Conservation (phyloP, 2,329 filamentous ascomycete genomes). For the Epichloe festucae region DNA sequence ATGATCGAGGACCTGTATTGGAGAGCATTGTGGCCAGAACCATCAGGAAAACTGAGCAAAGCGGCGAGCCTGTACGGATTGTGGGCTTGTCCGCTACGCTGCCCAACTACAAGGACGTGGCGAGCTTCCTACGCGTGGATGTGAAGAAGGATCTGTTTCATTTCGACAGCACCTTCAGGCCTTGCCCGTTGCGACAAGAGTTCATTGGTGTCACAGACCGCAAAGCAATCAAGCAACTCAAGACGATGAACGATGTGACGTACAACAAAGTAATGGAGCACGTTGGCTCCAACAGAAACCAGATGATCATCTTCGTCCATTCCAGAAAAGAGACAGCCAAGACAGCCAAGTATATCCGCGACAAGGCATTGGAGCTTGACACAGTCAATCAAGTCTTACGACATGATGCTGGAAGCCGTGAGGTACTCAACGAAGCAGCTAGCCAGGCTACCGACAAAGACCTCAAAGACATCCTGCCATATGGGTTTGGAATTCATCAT, state of each 20-base stretch:
- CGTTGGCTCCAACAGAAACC: constrained; percentile 81
- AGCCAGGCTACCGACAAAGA: constrained; percentile 73
- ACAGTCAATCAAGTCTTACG: constrained; percentile 93
- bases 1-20: constrained; percentile 89
- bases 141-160: constrained; percentile 79
- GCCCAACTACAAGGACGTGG: constrained; percentile 93
- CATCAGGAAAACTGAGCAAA: constrained; percentile 86
- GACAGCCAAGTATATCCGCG: constrained; percentile 88
- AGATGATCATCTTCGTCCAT: constrained; percentile 98
- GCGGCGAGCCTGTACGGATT: constrained; percentile 81
- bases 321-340: constrained; percentile 97
- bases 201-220: constrained; percentile 96
- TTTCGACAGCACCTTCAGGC: constrained; percentile 87
- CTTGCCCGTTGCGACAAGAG: constrained; percentile 89
- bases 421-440: constrained; percentile 76
- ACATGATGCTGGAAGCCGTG: constrained; percentile 81
- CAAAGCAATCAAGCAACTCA: constrained; percentile 96
- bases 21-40: constrained; percentile 95
- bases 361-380: constrained; percentile 93
- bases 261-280: constrained; percentile 97
- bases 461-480: constrained; percentile 86
- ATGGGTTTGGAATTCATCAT: constrained; percentile 96
- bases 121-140: constrained; percentile 86
- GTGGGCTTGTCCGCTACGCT: constrained; percentile 89
- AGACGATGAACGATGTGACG: constrained; percentile 98